phyloP scores from a whole-genome alignment of 805 yeast species.

The Citeromyces nyonsensis region DNA sequence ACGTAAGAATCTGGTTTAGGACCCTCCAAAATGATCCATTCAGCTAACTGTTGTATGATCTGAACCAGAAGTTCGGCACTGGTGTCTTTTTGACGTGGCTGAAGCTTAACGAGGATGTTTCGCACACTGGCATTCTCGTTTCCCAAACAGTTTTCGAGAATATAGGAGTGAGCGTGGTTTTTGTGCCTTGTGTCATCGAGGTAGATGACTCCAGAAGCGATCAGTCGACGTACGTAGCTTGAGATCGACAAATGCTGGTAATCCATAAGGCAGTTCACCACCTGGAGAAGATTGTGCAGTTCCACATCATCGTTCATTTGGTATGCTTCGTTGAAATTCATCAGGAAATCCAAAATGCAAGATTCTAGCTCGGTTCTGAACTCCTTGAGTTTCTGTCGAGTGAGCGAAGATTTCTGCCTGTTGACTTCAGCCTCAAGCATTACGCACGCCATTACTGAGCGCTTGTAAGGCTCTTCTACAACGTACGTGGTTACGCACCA shows the following conservation, averaged over 20 bases:
- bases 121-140: conserved; percentile 21
- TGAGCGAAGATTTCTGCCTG: no score
- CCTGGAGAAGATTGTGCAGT: conserved; percentile 4
- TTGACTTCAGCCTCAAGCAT: no score
- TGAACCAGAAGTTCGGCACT: no score
- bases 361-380: conserved; percentile 14
- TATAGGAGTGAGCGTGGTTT: conserved; percentile 32
- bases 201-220: conserved; percentile 77
- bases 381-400: conserved; percentile 7
- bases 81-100: no score
- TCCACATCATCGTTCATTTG: background rate
- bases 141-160: conserved; percentile 45
- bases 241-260: conserved; percentile 37
- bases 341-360: conserved; percentile 15
- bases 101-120: conserved; percentile 9
- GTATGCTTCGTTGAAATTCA: conserved; percentile 7
- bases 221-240: conserved; percentile 62
- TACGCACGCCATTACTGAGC: no score
- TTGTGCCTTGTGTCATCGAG: conserved; percentile 33
- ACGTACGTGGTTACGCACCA: no score
- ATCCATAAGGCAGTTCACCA: conserved; percentile 32
- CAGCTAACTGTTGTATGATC: no score
- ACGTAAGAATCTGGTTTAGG: background rate
- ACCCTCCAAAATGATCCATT: background rate
- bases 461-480: no score